phyloP scores from a whole-genome alignment of 2,329 filamentous ascomycete genomes.

The Taxawa tesnikishii region DNA sequence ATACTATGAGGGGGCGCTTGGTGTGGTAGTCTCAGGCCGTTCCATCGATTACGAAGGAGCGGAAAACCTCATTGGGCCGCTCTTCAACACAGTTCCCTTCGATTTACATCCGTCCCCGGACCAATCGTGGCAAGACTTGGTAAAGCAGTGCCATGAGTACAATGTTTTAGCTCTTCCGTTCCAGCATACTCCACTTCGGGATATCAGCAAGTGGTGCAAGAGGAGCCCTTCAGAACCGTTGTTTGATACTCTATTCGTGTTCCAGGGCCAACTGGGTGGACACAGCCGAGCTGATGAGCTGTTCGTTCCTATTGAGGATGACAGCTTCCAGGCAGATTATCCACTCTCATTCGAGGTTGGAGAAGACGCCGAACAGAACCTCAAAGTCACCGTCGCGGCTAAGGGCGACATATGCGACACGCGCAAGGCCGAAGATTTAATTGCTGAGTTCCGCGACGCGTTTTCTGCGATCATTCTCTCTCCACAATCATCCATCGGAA shows the following conservation, averaged over 20 bases:
- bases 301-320: constrained; percentile 5
- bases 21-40: constrained; percentile 69
- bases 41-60: constrained; percentile 54
- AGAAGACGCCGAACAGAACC: constrained; percentile 31
- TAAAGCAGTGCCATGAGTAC: constrained; percentile 56
- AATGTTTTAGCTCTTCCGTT: constrained; percentile 56
- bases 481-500: constrained; percentile 14
- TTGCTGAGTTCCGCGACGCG: constrained; percentile 29
- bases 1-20: constrained; percentile 42
- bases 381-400: constrained; percentile 50
- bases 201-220: constrained; percentile 69
- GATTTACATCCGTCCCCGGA: constrained; percentile 32
- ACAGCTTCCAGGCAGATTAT: constrained; percentile 45
- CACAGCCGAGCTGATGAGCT: constrained; percentile 29
- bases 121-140: constrained; percentile 47
- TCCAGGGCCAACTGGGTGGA: constrained; percentile 51
- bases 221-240: constrained; percentile 42
- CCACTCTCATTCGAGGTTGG: constrained; percentile 66
- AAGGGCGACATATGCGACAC: constrained; percentile 33
- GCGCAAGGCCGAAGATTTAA: constrained; percentile 23
- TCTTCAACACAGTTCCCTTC: constrained; percentile 85
- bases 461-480: constrained; percentile 24
- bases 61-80: constrained; percentile 60
- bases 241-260: constrained; percentile 76
- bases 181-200: constrained; percentile 66